phyloP scores from a whole-genome alignment of 306 rosid genomes.

The Lathyrus tuberosus region DNA sequence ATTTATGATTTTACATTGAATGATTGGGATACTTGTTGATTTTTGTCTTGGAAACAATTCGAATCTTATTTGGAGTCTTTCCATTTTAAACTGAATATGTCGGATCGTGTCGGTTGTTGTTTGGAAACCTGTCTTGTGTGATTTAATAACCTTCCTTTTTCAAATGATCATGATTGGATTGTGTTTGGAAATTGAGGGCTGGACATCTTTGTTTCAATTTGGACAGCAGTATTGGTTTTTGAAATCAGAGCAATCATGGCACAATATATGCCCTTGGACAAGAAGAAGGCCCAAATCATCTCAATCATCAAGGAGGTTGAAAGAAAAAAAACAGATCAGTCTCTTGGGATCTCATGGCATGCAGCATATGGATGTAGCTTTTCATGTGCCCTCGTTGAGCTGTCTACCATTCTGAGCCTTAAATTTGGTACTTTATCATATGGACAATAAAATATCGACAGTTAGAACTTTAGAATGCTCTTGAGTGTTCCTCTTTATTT shows the following conservation, averaged over 20 bases:
- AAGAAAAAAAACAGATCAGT: slow-evolving; percentile 7
- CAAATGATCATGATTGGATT: too few relatives aligned
- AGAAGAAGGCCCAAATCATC: slow-evolving; percentile 72
- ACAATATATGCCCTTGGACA: slow-evolving; percentile 97
- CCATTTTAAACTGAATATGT: too few relatives aligned
- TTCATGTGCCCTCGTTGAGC: slow-evolving; percentile 36
- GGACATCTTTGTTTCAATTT: too few relatives aligned
- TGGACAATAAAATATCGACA: slow-evolving; percentile 36
- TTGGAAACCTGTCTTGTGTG: too few relatives aligned
- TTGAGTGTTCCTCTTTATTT: not conserved
- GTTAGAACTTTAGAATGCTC: too few relatives aligned
- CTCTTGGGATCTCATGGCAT: slow-evolving; percentile 40
- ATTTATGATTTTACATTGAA: too few relatives aligned
- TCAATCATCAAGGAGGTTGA: slow-evolving; percentile 58
- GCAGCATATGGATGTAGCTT: slow-evolving; percentile 46
- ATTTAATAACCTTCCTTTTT: too few relatives aligned
- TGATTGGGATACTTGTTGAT: too few relatives aligned
- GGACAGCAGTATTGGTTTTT: slow-evolving; percentile 95
- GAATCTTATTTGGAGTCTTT: too few relatives aligned
- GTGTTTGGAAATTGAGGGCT: too few relatives aligned
- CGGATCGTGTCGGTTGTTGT: too few relatives aligned
- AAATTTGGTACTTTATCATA: slow-evolving; percentile 39
- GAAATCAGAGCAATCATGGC: slow-evolving; percentile 98
- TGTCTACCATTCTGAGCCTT: slow-evolving; percentile 44
- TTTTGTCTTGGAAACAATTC: too few relatives aligned